Evolutionary conservation across 768 basidiomycete genomes (phyloP).

Genomic region (Lactarius deliciosus): DNA sequence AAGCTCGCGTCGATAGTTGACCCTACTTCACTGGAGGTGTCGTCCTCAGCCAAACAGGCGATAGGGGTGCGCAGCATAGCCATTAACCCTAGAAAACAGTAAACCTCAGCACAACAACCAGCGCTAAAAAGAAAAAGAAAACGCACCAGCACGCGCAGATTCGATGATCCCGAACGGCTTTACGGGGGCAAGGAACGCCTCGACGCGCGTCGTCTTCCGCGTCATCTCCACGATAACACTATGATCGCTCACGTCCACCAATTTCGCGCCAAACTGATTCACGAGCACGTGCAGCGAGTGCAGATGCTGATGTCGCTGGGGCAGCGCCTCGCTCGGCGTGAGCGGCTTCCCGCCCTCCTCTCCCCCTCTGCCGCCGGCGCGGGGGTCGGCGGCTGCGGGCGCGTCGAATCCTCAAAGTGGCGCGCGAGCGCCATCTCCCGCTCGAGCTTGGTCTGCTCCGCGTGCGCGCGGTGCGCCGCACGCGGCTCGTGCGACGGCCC

Average conservation of each 20-base stretch:
- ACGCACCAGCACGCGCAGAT: slow-evolving; percentile 87
- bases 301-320: slow-evolving; percentile 85
- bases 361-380: too few relatives aligned
- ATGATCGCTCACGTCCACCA: slow-evolving; percentile 94
- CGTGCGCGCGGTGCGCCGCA: slow-evolving; percentile 28
- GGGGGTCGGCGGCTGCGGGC: slow-evolving; percentile 28
- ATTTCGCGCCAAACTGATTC: slow-evolving; percentile 84
- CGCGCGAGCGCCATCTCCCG: slow-evolving; percentile 73
- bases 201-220: slow-evolving; percentile 87
- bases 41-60: slow-evolving; percentile 53
- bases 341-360: slow-evolving; percentile 35
- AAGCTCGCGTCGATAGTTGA: slow-evolving; percentile 84
- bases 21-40: slow-evolving; percentile 48
- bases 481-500: slow-evolving; percentile 83
- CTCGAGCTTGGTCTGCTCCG: slow-evolving; percentile 53
- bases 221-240: slow-evolving; percentile 94
- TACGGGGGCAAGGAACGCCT: slow-evolving; percentile 87
- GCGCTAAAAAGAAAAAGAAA: background rate
- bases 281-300: slow-evolving; percentile 84
- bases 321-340: slow-evolving; percentile 75
- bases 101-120: background rate
- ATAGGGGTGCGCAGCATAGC: slow-evolving; percentile 98
- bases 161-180: slow-evolving; percentile 96
- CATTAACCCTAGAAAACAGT: slow-evolving; percentile 70
- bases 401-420: slow-evolving; percentile 67